These are phyloP conservation scores for Botryotinia narcissicola DNA, from an alignment of 2,329 filamentous ascomycete genomes.

Conservation along the genomic window DNA sequence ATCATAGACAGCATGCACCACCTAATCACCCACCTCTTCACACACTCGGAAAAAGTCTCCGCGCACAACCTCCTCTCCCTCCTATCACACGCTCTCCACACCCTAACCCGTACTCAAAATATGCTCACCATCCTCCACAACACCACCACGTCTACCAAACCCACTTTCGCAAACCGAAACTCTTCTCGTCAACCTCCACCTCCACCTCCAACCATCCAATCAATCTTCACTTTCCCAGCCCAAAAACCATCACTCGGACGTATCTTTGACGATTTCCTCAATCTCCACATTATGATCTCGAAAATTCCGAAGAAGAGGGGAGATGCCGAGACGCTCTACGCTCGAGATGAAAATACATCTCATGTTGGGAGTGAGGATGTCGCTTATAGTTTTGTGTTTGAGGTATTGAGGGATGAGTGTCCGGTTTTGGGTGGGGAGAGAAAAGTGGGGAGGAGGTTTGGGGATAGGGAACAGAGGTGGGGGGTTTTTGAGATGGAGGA, in stretches of 20 bases:
- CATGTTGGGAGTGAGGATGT: constrained; percentile 16
- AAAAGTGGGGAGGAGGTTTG: constrained; percentile 30
- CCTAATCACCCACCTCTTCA: constrained; percentile 53
- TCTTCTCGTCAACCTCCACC: not conserved
- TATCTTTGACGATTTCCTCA: constrained; percentile 53
- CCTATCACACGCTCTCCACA: constrained; percentile 48
- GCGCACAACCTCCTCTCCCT: constrained; percentile 50
- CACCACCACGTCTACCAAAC: constrained; percentile 40
- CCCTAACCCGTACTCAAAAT: constrained; percentile 44
- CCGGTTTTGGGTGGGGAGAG: constrained; percentile 20
- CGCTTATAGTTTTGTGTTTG: constrained; percentile 26
- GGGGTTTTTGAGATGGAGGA: constrained; percentile 45
- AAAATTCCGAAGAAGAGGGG: constrained; percentile 42
- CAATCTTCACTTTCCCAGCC: constrained; percentile 29
- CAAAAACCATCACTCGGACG: constrained; percentile 44
- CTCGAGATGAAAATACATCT: constrained; percentile 4
- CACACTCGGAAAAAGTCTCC: constrained; percentile 44
- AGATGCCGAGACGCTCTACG: constrained; percentile 43
- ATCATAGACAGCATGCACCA: constrained; percentile 55
- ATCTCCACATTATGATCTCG: constrained; percentile 54
- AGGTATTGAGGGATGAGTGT: constrained; percentile 37
- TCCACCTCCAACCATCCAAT: constrained; percentile 8
- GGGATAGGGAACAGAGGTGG: constrained; percentile 54
- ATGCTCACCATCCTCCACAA: constrained; percentile 57
- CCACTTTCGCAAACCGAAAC: not conserved